These are phyloP conservation scores for Trichoderma sp. DNA, from an alignment of 2,329 filamentous ascomycete genomes.

Conservation along the genomic window DNA sequence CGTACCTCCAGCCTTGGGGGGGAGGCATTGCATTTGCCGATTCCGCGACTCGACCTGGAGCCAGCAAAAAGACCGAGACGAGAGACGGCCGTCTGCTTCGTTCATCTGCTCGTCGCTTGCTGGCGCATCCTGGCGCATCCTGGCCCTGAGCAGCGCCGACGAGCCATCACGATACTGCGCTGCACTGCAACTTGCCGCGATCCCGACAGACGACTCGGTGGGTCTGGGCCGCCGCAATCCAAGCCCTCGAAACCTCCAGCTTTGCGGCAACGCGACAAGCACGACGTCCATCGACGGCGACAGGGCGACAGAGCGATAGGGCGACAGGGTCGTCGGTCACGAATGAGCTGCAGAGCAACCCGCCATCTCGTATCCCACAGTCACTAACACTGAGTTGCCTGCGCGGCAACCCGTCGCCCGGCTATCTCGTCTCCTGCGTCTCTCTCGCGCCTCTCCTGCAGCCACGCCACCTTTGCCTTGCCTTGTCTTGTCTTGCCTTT, in stretches of 20 bases:
- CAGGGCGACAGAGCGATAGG: too few species aligned
- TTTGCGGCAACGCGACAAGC: slow-evolving; percentile 2
- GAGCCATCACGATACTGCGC: not conserved
- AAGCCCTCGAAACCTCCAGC: not conserved
- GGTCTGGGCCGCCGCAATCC: not conserved
- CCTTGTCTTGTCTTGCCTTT: not conserved
- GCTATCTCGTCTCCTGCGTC: not conserved
- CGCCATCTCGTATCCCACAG: not conserved
- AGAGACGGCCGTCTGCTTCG: not conserved
- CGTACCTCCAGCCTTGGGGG: not conserved
- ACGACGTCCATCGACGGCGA: not conserved
- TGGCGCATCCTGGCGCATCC: not conserved
- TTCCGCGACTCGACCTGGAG: not conserved
- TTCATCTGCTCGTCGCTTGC: not conserved
- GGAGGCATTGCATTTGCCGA: not conserved
- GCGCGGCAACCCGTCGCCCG: not conserved
- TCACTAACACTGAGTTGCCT: not conserved
- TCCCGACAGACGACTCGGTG: not conserved
- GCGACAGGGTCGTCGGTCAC: not conserved
- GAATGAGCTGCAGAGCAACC: not conserved
- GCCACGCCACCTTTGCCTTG: not conserved
- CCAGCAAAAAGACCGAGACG: not conserved
- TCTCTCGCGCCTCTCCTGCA: not conserved
- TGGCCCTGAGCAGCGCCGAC: too few species aligned
- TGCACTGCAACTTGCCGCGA: not conserved